Evolutionary conservation across 306 rosid species (phyloP).

Genomic region (Citrullus colocynthis): DNA sequence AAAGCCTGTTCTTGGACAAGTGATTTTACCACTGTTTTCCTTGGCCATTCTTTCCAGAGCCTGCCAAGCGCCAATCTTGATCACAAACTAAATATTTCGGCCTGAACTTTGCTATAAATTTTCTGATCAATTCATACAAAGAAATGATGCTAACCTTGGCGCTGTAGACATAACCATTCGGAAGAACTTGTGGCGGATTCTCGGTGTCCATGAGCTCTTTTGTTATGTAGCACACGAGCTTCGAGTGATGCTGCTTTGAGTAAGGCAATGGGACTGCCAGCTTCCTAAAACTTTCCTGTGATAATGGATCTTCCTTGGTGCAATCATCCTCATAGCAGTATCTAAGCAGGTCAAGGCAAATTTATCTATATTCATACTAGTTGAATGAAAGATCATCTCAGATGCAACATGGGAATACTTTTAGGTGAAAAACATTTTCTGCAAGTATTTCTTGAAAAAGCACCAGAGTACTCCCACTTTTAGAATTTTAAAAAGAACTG

Average conservation of each 20-base stretch:
- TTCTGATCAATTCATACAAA: neutral
- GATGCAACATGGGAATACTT: neutral
- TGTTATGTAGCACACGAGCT: constrained; percentile 94
- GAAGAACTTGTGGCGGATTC: constrained; percentile 90
- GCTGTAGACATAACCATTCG: constrained; percentile 92
- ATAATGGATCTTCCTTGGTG: constrained; percentile 92
- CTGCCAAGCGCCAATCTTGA: constrained; percentile 26
- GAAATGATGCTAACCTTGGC: constrained; percentile 42
- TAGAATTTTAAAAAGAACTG: neutral
- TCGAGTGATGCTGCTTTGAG: constrained; percentile 90
- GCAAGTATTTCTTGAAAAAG: neutral
- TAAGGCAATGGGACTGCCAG: constrained; percentile 73
- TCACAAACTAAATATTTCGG: neutral
- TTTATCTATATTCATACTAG: neutral
- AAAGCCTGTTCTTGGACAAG: constrained; percentile 71
- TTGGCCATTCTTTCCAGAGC: constrained; percentile 89
- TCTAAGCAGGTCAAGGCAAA: constrained; percentile 64
- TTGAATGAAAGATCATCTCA: neutral
- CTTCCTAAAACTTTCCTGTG: constrained; percentile 75
- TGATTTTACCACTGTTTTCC: constrained; percentile 58
- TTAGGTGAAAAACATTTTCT: neutral
- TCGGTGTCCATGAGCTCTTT: constrained; percentile 94
- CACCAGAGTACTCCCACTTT: neutral
- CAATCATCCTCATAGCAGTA: constrained; percentile 91
- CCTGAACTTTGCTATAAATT: neutral